A percentile compares a stretch with the other conserved stretches of the same genome.
phyloP scores from a whole-genome alignment of 1,284 basidiomycete genomes.

The Leccinum pachyderme region DNA sequence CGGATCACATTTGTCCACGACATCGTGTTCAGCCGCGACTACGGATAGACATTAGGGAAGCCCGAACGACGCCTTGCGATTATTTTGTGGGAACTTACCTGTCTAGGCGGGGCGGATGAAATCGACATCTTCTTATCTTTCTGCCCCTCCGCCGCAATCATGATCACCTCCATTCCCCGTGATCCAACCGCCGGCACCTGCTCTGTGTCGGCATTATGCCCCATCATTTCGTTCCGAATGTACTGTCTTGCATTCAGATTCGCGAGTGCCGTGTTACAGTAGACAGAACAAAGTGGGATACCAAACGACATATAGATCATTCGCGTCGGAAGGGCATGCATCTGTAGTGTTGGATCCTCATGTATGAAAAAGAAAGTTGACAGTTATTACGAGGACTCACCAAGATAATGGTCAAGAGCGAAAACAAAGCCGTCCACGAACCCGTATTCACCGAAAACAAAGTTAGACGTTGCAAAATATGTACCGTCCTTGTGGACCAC shows the following conservation, averaged over 20 bases:
- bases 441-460: conserved; percentile 13
- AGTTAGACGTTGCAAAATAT: conserved; percentile 8
- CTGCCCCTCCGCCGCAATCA: neutral
- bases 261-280: conserved; percentile 12
- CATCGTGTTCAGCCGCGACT: neutral
- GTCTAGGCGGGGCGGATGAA: neutral
- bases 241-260: conserved; percentile 7
- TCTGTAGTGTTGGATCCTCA: neutral
- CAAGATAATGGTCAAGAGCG: conserved; percentile 10
- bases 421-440: conserved; percentile 11
- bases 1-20: neutral
- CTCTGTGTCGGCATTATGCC: neutral
- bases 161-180: neutral
- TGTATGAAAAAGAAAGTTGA: too few species aligned
- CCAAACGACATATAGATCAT: neutral
- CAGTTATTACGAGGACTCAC: conserved; percentile 1
- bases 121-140: neutral
- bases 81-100: neutral
- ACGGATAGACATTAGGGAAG: neutral
- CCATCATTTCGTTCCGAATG: neutral
- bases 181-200: neutral
- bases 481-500: conserved; percentile 3
- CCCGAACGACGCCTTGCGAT: neutral
- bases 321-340: neutral
- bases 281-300: conserved; percentile 12